Conservation (phyloP, 805 yeast species). For the Yarrowia phangngaensis region DNA sequence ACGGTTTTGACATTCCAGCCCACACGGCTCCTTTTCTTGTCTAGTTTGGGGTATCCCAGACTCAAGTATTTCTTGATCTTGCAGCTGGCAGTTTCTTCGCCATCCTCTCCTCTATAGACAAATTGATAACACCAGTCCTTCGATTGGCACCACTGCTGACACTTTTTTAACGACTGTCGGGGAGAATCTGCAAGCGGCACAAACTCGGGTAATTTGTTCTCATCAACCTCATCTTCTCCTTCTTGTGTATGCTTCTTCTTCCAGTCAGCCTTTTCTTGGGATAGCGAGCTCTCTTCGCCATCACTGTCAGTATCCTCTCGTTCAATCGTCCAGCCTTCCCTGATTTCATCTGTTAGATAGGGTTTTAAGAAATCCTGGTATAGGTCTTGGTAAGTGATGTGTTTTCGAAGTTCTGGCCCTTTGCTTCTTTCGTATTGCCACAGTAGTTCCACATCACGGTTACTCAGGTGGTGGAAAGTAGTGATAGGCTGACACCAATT, state of each 20-base stretch:
- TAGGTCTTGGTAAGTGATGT: conserved; percentile 40
- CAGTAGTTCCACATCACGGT: conserved; percentile 36
- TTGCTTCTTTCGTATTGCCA: conserved; percentile 40
- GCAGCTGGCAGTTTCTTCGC: conserved; percentile 1
- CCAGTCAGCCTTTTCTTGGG: conserved; percentile 19
- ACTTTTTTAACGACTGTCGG: conserved; percentile 4
- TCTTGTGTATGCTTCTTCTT: conserved; percentile 1
- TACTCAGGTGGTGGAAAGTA: conserved; percentile 38
- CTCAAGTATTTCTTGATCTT: conserved; percentile 9
- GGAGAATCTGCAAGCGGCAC: conserved; percentile 1
- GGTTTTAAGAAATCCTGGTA: conserved; percentile 32
- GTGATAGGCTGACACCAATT: conserved; percentile 38
- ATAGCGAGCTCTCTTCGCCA: conserved; percentile 5
- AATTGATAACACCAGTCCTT: conserved; percentile 17
- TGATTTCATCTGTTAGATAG: conserved; percentile 22
- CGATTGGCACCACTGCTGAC: conserved; percentile 16
- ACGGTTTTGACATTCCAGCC: conserved; percentile 17
- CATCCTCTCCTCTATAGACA: conserved; percentile 19
- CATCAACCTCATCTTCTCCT: neutral
- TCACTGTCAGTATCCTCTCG: conserved; percentile 19
- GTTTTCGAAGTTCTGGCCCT: conserved; percentile 28
- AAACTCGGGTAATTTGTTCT: neutral
- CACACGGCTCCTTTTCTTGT: conserved; percentile 1
- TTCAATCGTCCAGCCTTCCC: conserved; percentile 20
- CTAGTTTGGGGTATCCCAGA: conserved; percentile 2